Conservation (phyloP, 1,284 basidiomycete species). For the Boletus smithii region DNA sequence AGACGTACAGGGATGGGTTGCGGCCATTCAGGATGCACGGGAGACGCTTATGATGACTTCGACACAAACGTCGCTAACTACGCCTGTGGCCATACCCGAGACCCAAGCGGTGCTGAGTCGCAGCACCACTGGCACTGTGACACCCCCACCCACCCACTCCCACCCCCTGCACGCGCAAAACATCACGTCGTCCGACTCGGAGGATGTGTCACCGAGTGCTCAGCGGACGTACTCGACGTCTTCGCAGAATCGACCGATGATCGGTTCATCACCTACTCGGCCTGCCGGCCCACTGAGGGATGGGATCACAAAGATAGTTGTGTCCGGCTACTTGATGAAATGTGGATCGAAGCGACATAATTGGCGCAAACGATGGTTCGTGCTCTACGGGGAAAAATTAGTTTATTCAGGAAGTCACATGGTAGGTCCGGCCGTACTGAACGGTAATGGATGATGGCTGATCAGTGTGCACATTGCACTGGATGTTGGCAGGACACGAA, state of each 20-base stretch:
- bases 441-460: conserved; percentile 5
- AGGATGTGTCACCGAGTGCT: conserved; percentile 54
- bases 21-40: conserved; percentile 75
- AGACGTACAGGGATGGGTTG: conserved; percentile 85
- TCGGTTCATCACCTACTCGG: conserved; percentile 42
- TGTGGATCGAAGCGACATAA: conserved; percentile 89
- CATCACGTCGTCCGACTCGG: conserved; percentile 73
- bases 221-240: conserved; percentile 38
- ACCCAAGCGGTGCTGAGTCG: conserved; percentile 31
- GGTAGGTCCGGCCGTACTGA: conserved; percentile 45
- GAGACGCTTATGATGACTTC: conserved; percentile 60
- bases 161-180: conserved; percentile 34
- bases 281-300: conserved; percentile 30
- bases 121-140: conserved; percentile 37
- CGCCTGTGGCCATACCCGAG: conserved; percentile 49
- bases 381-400: conserved; percentile 76
- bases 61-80: conserved; percentile 51
- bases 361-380: conserved; percentile 96
- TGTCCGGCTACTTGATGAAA: conserved; percentile 95
- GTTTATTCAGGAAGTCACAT: conserved; percentile 87
- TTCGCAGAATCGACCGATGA: conserved; percentile 40
- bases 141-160: conserved; percentile 42
- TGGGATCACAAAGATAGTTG: conserved; percentile 69
- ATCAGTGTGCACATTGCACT: conserved; percentile 8
- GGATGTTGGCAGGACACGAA: conserved; percentile 68